Base-by-base conservation (phyloP, 495 filamentous ascomycete genomes). In the Penicillium robsamsonii region DNA sequence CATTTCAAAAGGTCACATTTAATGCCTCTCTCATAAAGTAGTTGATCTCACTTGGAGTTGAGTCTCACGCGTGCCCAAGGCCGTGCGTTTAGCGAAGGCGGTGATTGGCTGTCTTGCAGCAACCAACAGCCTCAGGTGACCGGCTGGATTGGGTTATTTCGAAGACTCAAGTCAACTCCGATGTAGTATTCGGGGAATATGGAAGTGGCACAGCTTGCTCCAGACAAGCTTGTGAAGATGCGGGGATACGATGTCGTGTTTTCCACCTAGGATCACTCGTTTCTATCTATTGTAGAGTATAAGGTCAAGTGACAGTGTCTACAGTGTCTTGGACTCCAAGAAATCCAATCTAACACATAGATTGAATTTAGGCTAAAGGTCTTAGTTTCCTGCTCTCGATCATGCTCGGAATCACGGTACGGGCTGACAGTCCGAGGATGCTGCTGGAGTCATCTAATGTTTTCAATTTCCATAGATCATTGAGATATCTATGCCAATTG, bases 181-280 rank as follows among this genome's bases (percentile, higher is more conserved):
- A 47, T 30, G 35, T 51, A 29, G 49, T 27, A 51, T 41, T 51
- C 35, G 49, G 35, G 4, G 25, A 40, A 41, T 51, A 51, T 51
- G 2, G 9, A 20, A 15, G 35, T 37, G 24, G 18, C 18, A 41
- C 49, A 41, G 7, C 25, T 27, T 27, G 25, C 4, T 3, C 25
- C 0, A n/a, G 0, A 29, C 9, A 40, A 37, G 11, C 24, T 10
- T 27, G 35, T 40, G 6, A 22, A 50, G 20, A n/a, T 25, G 12
- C 1, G 12, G 9, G 10, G 9, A 1, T 24, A 9, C 8, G 25
- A 17, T 25, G 9, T 44, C 18, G 18, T 11, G 33, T 38, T 5
- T 17, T 38, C 13, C 6, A 38, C 6, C 15, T 7, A n/a, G 2
- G 7, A 17, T 38, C 15, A 38, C 35, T 9, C 20, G 24, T 24